Conservation (phyloP, 257 asterid species). For the Agastache rugosa region DNA sequence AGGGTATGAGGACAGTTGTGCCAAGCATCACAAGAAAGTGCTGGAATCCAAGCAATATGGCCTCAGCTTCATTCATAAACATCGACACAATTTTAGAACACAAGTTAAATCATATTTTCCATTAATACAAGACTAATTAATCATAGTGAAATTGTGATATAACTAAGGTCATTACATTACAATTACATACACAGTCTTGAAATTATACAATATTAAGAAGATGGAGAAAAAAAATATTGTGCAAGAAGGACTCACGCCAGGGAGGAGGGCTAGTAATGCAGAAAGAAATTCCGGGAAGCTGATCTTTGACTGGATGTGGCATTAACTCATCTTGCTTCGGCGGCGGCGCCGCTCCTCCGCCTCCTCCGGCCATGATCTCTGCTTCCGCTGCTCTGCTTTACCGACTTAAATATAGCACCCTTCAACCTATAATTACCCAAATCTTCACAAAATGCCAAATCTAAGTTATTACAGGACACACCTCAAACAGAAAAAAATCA, state of each 20-base stretch:
- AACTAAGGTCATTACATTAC: too few species aligned
- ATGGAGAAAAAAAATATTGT: neutral
- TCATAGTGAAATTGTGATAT: neutral
- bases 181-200: neutral
- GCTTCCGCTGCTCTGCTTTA: conserved; percentile 3
- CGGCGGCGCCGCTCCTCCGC: conserved; percentile 69
- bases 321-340: conserved; percentile 80
- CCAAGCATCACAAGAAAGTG: conserved; percentile 99
- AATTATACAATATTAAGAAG: neutral
- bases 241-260: conserved; percentile 74
- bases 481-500: conserved; percentile 15
- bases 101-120: neutral
- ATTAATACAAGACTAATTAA: neutral
- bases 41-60: conserved; percentile 91
- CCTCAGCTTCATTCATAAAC: conserved; percentile 79
- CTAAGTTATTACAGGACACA: conserved; percentile 13
- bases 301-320: conserved; percentile 92
- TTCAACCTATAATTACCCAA: conserved; percentile 12
- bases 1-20: conserved; percentile 88
- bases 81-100: conserved; percentile 7
- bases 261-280: conserved; percentile 98
- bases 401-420: neutral
- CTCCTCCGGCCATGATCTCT: conserved; percentile 74
- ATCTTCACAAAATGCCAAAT: conserved; percentile 27
- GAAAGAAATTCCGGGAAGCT: conserved; percentile 78